Conservation (phyloP, 2,329 filamentous ascomycete species). For the Clonostachys solani region DNA sequence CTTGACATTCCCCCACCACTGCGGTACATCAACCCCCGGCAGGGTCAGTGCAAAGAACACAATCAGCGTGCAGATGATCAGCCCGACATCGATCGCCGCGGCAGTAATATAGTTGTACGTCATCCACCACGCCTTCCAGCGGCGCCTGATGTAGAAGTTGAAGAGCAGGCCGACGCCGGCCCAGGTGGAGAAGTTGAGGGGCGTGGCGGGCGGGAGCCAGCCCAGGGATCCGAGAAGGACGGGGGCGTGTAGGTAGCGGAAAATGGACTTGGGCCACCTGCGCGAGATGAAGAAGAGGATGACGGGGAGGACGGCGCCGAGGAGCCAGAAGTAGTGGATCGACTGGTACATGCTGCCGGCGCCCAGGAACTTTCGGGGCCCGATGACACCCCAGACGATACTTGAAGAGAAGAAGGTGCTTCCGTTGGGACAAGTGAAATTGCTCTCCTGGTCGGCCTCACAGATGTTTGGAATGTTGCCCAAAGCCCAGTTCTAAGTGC, state of each 20-base stretch:
- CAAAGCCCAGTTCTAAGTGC: conserved; percentile 31
- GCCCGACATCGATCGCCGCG: no score
- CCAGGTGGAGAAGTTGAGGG: conserved; percentile 51
- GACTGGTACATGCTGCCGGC: conserved; percentile 36
- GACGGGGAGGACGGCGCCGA: conserved; percentile 42
- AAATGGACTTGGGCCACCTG: conserved; percentile 36
- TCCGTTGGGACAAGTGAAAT: conserved; percentile 52
- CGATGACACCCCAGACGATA: conserved; percentile 59
- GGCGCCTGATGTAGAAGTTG: conserved; percentile 45
- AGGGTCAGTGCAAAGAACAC: no score
- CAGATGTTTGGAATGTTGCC: conserved; percentile 51
- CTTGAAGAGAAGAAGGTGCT: conserved; percentile 57
- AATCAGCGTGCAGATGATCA: no score
- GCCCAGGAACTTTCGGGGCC: conserved; percentile 24
- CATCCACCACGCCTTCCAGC: conserved; percentile 51
- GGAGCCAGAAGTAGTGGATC: conserved; percentile 52
- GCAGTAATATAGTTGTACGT: conserved; percentile 23
- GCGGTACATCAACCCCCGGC: no score
- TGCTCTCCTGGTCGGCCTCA: conserved; percentile 36
- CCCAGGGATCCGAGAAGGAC: conserved; percentile 46
- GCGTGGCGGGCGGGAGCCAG: conserved; percentile 49
- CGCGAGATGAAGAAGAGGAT: conserved; percentile 43
- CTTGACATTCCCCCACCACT: no score
- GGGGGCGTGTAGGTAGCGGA: conserved; percentile 47
- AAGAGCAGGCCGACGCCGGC: conserved; percentile 50